A percentile compares a stretch with the other conserved stretches of the same genome.
These are phyloP conservation scores for Neopestalotiopsis rosae DNA, from an alignment of 2,329 filamentous ascomycete genomes.

Conservation along the genomic window DNA sequence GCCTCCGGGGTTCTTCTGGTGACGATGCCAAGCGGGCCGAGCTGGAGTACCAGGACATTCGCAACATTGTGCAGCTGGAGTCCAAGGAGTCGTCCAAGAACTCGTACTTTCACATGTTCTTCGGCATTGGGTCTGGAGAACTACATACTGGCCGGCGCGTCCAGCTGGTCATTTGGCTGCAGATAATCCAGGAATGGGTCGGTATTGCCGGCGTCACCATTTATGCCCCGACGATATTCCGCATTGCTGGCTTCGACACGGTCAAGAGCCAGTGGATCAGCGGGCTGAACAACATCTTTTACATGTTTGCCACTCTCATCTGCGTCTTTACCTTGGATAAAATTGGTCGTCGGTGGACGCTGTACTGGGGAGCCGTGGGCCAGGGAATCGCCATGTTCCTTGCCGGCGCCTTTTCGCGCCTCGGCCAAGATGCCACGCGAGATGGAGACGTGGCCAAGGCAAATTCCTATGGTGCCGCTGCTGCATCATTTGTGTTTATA, in stretches of 20 bases:
- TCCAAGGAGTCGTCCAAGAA: conserved; percentile 61
- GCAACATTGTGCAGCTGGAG: conserved; percentile 67
- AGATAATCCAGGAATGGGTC: conserved; percentile 74
- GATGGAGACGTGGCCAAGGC: conserved; percentile 51
- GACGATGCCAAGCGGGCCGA: conserved; percentile 60
- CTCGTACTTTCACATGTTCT: conserved; percentile 70
- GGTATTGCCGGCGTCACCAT: conserved; percentile 72
- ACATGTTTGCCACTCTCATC: conserved; percentile 69
- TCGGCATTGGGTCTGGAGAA: conserved; percentile 68
- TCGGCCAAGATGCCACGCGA: conserved; percentile 53
- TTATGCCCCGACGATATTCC: conserved; percentile 64
- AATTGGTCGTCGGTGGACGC: conserved; percentile 71
- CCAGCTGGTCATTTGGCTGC: conserved; percentile 73
- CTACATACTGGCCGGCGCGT: conserved; percentile 71
- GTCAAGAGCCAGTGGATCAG: conserved; percentile 68
- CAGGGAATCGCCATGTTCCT: conserved; percentile 73
- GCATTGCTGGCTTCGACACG: conserved; percentile 68
- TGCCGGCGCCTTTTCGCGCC: conserved; percentile 65
- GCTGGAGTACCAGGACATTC: conserved; percentile 72
- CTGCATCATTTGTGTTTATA: conserved; percentile 73
- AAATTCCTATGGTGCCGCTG: conserved; percentile 64
- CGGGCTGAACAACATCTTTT: conserved; percentile 56
- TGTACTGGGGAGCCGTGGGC: conserved; percentile 70
- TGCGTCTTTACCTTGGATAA: conserved; percentile 74
- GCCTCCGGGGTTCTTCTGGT: conserved; percentile 64